Conservation (phyloP, 352 stramenopile genomes). For the Phytophthora pinifolia region DNA sequence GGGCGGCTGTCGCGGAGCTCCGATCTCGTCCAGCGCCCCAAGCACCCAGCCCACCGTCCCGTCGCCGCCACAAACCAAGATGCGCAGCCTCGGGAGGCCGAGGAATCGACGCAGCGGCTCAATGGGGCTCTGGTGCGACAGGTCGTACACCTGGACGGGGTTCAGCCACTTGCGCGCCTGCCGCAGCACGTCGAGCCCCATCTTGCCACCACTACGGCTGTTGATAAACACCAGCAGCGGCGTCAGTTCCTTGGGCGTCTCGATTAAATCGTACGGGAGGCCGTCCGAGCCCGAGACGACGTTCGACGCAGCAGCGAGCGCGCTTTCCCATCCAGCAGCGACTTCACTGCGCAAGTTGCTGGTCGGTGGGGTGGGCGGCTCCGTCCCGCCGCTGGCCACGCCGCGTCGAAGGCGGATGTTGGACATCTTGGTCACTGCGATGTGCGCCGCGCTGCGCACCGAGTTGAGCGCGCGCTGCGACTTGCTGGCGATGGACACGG, state of each 20-base stretch:
- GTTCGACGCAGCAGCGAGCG: slow-evolving; percentile 21
- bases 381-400: slow-evolving; percentile 2
- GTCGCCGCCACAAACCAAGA: slow-evolving; percentile 95
- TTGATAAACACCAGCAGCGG: slow-evolving; percentile 95
- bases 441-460: slow-evolving; percentile 61
- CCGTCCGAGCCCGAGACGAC: slow-evolving; percentile 22
- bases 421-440: slow-evolving; percentile 71
- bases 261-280: slow-evolving; percentile 61
- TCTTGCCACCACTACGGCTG: slow-evolving; percentile 91
- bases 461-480: slow-evolving; percentile 70
- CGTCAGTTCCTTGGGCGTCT: slow-evolving; percentile 44
- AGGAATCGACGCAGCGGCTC: slow-evolving; percentile 91
- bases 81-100: slow-evolving; percentile 81
- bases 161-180: slow-evolving; percentile 94
- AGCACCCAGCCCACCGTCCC: slow-evolving; percentile 94
- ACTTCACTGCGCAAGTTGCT: slow-evolving; percentile 19
- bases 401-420: slow-evolving; percentile 60
- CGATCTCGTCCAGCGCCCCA: slow-evolving; percentile 69
- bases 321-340: slow-evolving; percentile 16
- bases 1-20: slow-evolving; percentile 71
- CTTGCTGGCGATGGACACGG: slow-evolving; percentile 39
- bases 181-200: slow-evolving; percentile 92
- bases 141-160: slow-evolving; percentile 95
- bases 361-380: slow-evolving; percentile 18
- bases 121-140: slow-evolving; percentile 92